Conservation (phyloP, 768 basidiomycete genomes). For the Grammothele lineata region DNA sequence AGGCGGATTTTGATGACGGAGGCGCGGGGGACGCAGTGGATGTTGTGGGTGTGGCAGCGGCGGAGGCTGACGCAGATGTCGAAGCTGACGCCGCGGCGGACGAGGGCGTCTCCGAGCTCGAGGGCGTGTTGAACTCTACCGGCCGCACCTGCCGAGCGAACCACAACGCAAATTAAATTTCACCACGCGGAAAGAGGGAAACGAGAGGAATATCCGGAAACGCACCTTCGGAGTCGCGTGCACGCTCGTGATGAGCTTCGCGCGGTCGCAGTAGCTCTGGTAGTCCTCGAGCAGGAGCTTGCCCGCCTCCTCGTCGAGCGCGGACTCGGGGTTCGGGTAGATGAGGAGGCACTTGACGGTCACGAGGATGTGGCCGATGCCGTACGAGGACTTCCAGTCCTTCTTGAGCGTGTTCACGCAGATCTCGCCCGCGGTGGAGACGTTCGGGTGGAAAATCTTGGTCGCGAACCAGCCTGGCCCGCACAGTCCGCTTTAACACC, state of each 20-base stretch:
- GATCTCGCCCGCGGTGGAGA: slow-evolving; percentile 85
- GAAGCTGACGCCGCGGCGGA: too few relatives aligned
- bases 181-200: neutral
- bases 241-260: slow-evolving; percentile 84
- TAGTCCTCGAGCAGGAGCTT: slow-evolving; percentile 90
- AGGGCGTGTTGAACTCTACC: slow-evolving; percentile 59
- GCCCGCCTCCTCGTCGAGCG: slow-evolving; percentile 93
- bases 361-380: slow-evolving; percentile 86
- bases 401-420: slow-evolving; percentile 98
- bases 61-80: slow-evolving; percentile 4
- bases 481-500: neutral
- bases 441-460: slow-evolving; percentile 97
- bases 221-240: slow-evolving; percentile 80
- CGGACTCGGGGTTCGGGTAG: slow-evolving; percentile 95
- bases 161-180: neutral
- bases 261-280: slow-evolving; percentile 80
- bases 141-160: slow-evolving; percentile 47
- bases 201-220: neutral
- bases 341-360: slow-evolving; percentile 95
- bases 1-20: slow-evolving; percentile 32
- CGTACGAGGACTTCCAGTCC: slow-evolving; percentile 91
- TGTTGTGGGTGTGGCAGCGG: slow-evolving; percentile 25
- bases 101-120: slow-evolving; percentile 22
- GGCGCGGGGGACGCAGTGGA: slow-evolving; percentile 13
- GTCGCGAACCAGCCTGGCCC: slow-evolving; percentile 79